Base-by-base conservation (phyloP, 2,329 filamentous ascomycete genomes). In the Aspergillus viridinutans region DNA sequence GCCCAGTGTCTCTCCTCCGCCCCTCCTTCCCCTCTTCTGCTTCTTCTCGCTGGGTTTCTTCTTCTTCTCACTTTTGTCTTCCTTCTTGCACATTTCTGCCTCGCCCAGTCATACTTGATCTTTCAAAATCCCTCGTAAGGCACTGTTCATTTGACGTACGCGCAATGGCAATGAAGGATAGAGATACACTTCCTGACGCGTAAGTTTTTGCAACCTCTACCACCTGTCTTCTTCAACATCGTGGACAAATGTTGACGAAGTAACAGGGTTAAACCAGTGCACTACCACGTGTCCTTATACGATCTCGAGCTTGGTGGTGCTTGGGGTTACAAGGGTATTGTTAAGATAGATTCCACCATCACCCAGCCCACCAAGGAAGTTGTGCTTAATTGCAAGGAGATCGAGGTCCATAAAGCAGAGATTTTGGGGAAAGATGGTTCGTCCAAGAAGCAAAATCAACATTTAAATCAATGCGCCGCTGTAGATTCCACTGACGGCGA, bases 301-400 rank as follows among this genome's bases (percentile, higher is more conserved):
- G 88, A 94, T 66, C 79, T 99, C 62, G 87, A 96, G 65, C 77
- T 86, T 54, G 82, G 83, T 61, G 84, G 83, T 55, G 78, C 78
- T 58, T 96, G 93, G 87, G 85, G 83, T 58, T 99, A 93, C 79
- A 85, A 93, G 77, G 94, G 94, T 63, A 86, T 82, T 21, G 90
- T 97, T 61, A 88, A 85, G 63, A 95, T 99, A 72, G 83, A 89
- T 64, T 82, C 88, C 58, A 85, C 88, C 58, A 82, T 97, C 72
- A 81, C 82, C 64, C 85, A 87, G 71, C 78, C 86, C 35, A 89
- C 88, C 63, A 90, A 84, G 68, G 84, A 91, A 64, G 86, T 99
- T 60, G 85, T 90, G 45, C 79, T 97, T 73, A 99, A 99, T 76
- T 82, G 89, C 47, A 85, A 94, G 69, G 87, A 96, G 72, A 83